A percentile compares a stretch with the other conserved stretches of the same genome.
These are phyloP conservation scores for Aspergillus tubingensis DNA, from an alignment of 2,329 filamentous ascomycete genomes.

Conservation along the genomic window DNA sequence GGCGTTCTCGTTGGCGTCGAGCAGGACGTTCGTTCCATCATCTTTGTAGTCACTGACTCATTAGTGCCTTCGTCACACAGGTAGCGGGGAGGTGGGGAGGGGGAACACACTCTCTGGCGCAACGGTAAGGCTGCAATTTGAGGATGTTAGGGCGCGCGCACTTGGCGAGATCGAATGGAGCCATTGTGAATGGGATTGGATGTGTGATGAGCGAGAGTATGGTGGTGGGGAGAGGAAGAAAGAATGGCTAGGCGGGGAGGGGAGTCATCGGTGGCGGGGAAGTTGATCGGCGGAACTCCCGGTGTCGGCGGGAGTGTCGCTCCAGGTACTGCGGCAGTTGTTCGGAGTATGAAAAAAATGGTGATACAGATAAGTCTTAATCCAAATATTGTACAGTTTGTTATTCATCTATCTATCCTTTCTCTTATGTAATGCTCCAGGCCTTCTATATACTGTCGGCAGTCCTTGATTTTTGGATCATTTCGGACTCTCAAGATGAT, in stretches of 20 bases:
- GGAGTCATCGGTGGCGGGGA: slow-evolving; percentile 11
- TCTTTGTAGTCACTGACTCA: slow-evolving; percentile 90
- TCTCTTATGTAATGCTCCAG: background rate
- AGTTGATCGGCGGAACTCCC: slow-evolving; percentile 8
- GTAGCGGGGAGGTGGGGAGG: slow-evolving; percentile 13
- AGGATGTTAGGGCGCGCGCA: slow-evolving; percentile 78
- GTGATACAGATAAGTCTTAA: too few species aligned
- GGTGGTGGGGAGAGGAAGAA: slow-evolving; percentile 6
- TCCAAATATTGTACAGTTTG: background rate
- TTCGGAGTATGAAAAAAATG: too few species aligned
- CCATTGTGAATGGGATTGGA: slow-evolving; percentile 33
- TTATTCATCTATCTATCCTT: background rate
- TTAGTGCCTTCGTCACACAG: slow-evolving; percentile 23
- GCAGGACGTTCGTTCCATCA: slow-evolving; percentile 89
- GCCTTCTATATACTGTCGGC: slow-evolving; percentile 4
- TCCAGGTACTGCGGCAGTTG: slow-evolving; percentile 5
- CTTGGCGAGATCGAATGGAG: slow-evolving; percentile 69
- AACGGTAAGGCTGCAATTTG: slow-evolving; percentile 75
- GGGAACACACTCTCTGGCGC: slow-evolving; percentile 71
- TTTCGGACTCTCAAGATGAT: background rate
- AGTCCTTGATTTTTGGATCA: background rate
- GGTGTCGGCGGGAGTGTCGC: background rate
- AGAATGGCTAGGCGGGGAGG: background rate
- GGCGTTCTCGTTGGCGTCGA: slow-evolving; percentile 98
- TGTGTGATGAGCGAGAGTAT: background rate